These are phyloP conservation scores for Solanum hybrid DNA, from an alignment of 305 asterid genomes.

Conservation along the genomic window DNA sequence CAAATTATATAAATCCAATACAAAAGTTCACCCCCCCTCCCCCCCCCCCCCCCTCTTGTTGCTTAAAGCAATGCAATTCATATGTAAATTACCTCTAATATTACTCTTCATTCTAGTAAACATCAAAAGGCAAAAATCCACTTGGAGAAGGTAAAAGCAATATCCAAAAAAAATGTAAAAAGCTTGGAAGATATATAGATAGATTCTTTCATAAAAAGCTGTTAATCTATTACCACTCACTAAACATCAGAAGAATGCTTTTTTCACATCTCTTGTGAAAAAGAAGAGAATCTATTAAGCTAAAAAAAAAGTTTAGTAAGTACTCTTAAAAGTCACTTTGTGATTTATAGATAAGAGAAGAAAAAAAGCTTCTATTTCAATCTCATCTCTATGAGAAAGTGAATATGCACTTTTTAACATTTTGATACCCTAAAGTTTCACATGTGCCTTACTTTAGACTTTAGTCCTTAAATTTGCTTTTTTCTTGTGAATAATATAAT, in stretches of 20 bases:
- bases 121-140: background rate
- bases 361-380: background rate
- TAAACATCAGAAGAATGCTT: conserved; percentile 1
- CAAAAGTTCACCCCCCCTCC: too few species aligned
- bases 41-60: too few species aligned
- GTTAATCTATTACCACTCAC: background rate
- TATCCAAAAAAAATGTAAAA: background rate
- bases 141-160: background rate
- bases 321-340: background rate
- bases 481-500: background rate
- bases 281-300: conserved; percentile 1
- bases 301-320: background rate
- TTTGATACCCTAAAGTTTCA: background rate
- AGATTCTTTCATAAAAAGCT: background rate
- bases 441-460: background rate
- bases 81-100: too few species aligned
- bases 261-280: background rate
- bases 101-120: background rate
- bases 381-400: background rate
- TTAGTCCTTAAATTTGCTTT: background rate
- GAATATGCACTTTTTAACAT: background rate
- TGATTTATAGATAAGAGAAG: background rate
- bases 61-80: too few species aligned
- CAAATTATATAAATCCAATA: too few species aligned
- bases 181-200: background rate